phyloP scores from a whole-genome alignment of 805 yeast species.

The Groenewaldozyma tartarivorans region DNA sequence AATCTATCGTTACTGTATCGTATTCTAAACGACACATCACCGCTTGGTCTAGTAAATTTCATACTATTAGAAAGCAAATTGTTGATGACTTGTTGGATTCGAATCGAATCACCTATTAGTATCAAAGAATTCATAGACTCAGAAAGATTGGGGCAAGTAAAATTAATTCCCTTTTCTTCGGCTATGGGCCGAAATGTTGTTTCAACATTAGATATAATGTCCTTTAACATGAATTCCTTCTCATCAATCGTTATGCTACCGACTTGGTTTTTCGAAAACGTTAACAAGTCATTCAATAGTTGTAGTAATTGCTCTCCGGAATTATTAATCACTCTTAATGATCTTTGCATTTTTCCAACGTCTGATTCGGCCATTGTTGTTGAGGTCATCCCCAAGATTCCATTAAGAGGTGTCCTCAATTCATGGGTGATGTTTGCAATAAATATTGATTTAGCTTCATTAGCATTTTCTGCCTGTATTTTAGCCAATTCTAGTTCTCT shows the following conservation, averaged over 20 bases:
- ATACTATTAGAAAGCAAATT: slow-evolving; percentile 83
- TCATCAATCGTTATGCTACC: slow-evolving; percentile 77
- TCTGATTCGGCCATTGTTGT: slow-evolving; percentile 84
- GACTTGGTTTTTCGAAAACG: slow-evolving; percentile 86
- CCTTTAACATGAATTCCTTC: slow-evolving; percentile 67
- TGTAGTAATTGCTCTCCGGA: slow-evolving; percentile 87
- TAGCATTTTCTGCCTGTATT: slow-evolving; percentile 85
- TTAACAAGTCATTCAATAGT: slow-evolving; percentile 78
- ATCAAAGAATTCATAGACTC: slow-evolving; percentile 33
- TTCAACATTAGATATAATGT: slow-evolving; percentile 74
- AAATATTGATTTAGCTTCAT: slow-evolving; percentile 91
- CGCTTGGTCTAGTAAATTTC: slow-evolving; percentile 88
- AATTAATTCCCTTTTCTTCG: slow-evolving; percentile 58
- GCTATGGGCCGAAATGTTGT: slow-evolving; percentile 60
- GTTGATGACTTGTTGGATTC: slow-evolving; percentile 88
- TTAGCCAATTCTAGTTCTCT: slow-evolving; percentile 82
- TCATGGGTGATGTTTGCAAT: slow-evolving; percentile 92
- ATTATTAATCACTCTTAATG: slow-evolving; percentile 73
- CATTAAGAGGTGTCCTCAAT: slow-evolving; percentile 89
- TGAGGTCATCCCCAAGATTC: slow-evolving; percentile 92
- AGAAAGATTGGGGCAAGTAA: slow-evolving; percentile 43
- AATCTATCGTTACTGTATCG: slow-evolving; percentile 21
- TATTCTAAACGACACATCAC: slow-evolving; percentile 39
- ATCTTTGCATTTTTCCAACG: slow-evolving; percentile 54
- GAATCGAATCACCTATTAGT: slow-evolving; percentile 77